Conservation (phyloP, 75 land plant genomes). For the Ceratopteris richardii region DNA sequence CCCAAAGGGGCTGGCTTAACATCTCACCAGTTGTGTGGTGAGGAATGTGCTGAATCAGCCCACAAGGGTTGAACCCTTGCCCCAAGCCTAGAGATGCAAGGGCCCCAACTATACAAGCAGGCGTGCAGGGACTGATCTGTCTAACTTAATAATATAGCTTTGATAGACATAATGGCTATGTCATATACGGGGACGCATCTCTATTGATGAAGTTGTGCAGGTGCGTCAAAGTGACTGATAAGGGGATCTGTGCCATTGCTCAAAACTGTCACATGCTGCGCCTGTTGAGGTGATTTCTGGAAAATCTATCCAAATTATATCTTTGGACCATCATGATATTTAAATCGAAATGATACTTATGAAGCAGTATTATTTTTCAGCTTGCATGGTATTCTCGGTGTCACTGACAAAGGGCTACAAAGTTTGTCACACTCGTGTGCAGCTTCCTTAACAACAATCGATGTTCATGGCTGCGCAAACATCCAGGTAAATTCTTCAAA, state of each 20-base stretch:
- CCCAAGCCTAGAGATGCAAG: too few relatives aligned
- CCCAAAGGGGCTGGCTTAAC: too few relatives aligned
- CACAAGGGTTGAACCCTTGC: too few relatives aligned
- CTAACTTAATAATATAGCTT: too few relatives aligned
- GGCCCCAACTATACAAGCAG: too few relatives aligned
- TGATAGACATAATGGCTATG: too few relatives aligned
- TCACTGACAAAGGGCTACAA: slow-evolving; percentile 73
- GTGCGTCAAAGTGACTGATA: slow-evolving; percentile 78
- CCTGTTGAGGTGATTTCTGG: slow-evolving; percentile 52
- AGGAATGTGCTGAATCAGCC: too few relatives aligned
- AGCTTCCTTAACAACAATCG: slow-evolving; percentile 57
- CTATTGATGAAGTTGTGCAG: slow-evolving; percentile 17
- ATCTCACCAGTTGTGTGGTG: too few relatives aligned
- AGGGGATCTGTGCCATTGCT: slow-evolving; percentile 69
- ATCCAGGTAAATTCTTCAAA: slow-evolving; percentile 47
- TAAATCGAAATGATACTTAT: too few relatives aligned
- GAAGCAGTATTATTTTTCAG: slow-evolving; percentile 47
- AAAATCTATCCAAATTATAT: not conserved
- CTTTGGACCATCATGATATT: too few relatives aligned
- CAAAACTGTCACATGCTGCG: slow-evolving; percentile 53
- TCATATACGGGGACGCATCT: too few relatives aligned
- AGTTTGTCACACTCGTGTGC: slow-evolving; percentile 57
- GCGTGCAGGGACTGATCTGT: too few relatives aligned
- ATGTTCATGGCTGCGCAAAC: slow-evolving; percentile 89
- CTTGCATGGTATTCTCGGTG: slow-evolving; percentile 87